Evolutionary conservation across 2,329 filamentous ascomycete species (phyloP), one percentile per base, ranked within the genome.

Genomic region (Amauroascus verrucosus): DNA sequence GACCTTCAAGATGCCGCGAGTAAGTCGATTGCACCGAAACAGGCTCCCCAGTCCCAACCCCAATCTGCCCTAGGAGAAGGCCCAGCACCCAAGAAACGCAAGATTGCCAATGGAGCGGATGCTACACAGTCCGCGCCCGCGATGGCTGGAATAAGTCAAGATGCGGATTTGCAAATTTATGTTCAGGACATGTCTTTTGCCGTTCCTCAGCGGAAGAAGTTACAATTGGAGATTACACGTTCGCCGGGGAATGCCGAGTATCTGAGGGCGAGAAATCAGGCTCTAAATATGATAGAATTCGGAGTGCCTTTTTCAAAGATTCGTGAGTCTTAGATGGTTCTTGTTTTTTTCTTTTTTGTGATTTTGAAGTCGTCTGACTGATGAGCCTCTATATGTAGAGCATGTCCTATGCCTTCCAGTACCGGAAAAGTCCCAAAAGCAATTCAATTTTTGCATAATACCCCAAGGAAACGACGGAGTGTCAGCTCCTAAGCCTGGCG

Each of bases 181-280:
- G 70, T 75, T 56, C 71, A 73, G 53, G 80, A 82, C 59, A 70
- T 81, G 52, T 81, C 78, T 53, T 82, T 84, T 65, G 73, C 79
- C 14, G 72, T 82, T 0, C 81, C 81, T 2, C 77, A 80, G 60
- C 71, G 81, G 51, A 84, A 83, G 70, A 84, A 84, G 69, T 71
- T 82, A 56, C 77, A 73, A 46, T 70, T 84, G 26, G 77, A 82
- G 62, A 64, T 83, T n/a, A 71, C 78, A 63, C 64, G 50, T n/a
- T 18, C 53, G 18, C 48, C 53, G 22, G 54, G 50, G 18, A 56
- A 57, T 22, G 33, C 56, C 4, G 62, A 54, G 67, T 75, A 63
- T 50, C 67, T 80, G 35, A 71, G 75, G 41, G 75, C 72, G 26
- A 66, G 74, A 54, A 76, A 75, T 53, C 72, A 79, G 40, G 65